Percentiles rank a stretch among this genome's conserved stretches.
Evolutionary conservation across 176 grass and related monocot genomes (phyloP).

Genomic region (Oryza brachyantha): DNA sequence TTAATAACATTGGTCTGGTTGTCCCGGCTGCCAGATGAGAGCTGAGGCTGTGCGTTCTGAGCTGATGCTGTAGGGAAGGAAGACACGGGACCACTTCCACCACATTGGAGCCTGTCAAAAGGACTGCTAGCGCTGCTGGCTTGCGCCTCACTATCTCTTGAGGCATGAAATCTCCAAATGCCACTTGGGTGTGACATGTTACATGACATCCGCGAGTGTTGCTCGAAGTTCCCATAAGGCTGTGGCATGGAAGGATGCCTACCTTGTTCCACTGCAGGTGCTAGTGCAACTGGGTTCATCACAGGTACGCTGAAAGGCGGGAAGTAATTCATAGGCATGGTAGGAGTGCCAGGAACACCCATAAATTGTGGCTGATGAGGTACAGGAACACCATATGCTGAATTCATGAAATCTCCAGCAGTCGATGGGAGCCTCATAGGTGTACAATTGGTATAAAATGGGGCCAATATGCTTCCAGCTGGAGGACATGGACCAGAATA

Average conservation of each 20-base stretch:
- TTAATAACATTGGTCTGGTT: slow-evolving; percentile 51
- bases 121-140: slow-evolving; percentile 77
- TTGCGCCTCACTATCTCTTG: slow-evolving; percentile 73
- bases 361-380: slow-evolving; percentile 59
- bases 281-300: slow-evolving; percentile 46
- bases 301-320: slow-evolving; percentile 64
- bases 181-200: slow-evolving; percentile 49
- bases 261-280: slow-evolving; percentile 59
- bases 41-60: slow-evolving; percentile 27
- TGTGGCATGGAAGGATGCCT: slow-evolving; percentile 38
- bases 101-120: slow-evolving; percentile 41
- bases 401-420: slow-evolving; percentile 62
- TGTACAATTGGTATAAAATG: slow-evolving; percentile 51
- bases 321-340: slow-evolving; percentile 58
- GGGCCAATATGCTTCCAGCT: slow-evolving; percentile 72
- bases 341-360: slow-evolving; percentile 39
- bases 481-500: slow-evolving; percentile 73
- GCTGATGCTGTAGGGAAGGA: slow-evolving; percentile 31
- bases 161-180: slow-evolving; percentile 51
- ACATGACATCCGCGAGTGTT: slow-evolving; percentile 52
- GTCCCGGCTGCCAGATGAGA: slow-evolving; percentile 42
- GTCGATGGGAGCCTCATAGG: slow-evolving; percentile 49
- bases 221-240: slow-evolving; percentile 37
- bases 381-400: slow-evolving; percentile 52
- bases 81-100: slow-evolving; percentile 30